Percentiles rank a stretch among this genome's conserved stretches.
phyloP scores from a whole-genome alignment of 345 rosid species.

The Euclidium syriacum region DNA sequence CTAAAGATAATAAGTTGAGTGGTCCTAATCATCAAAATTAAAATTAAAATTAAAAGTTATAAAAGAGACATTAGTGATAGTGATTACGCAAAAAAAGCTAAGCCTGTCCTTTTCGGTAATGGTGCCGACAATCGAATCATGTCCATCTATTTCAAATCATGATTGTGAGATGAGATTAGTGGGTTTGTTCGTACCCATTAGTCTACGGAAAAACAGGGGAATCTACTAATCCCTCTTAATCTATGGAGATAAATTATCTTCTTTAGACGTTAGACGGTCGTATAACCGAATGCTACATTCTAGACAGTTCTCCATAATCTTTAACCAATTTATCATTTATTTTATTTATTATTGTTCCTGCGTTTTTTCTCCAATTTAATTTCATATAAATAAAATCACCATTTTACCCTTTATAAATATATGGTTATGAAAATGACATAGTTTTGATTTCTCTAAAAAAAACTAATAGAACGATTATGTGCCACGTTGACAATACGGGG shows the following conservation, averaged over 20 bases:
- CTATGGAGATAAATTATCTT: neutral
- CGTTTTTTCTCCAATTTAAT: too few relatives aligned
- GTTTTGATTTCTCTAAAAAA: too few relatives aligned
- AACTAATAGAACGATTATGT: too few relatives aligned
- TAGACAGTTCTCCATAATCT: too few relatives aligned
- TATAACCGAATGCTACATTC: too few relatives aligned
- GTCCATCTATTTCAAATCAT: slow-evolving; percentile 24
- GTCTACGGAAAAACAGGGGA: slow-evolving; percentile 27
- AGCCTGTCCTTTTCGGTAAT: slow-evolving; percentile 16
- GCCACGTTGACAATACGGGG: too few relatives aligned
- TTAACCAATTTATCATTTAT: too few relatives aligned
- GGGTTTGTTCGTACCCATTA: slow-evolving; percentile 26
- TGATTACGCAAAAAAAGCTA: slow-evolving; percentile 15
- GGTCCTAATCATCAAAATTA: slow-evolving; percentile 14
- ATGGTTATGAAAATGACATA: too few relatives aligned
- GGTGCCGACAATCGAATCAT: slow-evolving; percentile 33
- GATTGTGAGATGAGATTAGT: slow-evolving; percentile 14
- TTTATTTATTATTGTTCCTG: too few relatives aligned
- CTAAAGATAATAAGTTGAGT: slow-evolving; percentile 13
- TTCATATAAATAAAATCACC: too few relatives aligned
- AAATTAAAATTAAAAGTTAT: slow-evolving; percentile 16
- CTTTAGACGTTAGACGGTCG: too few relatives aligned
- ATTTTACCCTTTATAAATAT: too few relatives aligned
- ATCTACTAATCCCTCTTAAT: neutral
- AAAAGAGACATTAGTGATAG: slow-evolving; percentile 21